A percentile compares a stretch with the other conserved stretches of the same genome.
Conservation (phyloP, 768 basidiomycete species). For the Leccinum variicolor region DNA sequence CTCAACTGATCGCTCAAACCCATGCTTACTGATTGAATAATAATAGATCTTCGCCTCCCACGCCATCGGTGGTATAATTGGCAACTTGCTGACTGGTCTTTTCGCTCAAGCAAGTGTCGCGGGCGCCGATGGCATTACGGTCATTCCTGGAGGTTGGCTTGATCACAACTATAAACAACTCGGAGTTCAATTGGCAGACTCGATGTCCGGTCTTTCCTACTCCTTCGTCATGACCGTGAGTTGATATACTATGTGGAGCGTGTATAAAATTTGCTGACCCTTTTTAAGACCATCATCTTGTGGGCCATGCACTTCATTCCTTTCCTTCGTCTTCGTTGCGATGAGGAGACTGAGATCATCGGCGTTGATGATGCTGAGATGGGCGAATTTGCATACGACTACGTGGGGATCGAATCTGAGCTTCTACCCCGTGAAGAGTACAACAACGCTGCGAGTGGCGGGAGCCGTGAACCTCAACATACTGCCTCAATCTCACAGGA, state of each 20-base stretch:
- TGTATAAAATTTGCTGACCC: neutral
- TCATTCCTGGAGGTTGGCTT: conserved; percentile 82
- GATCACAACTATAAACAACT: conserved; percentile 80
- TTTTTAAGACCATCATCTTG: conserved; percentile 64
- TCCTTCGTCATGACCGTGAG: conserved; percentile 75
- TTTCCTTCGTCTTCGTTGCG: conserved; percentile 66
- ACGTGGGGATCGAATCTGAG: conserved; percentile 68
- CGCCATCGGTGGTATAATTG: conserved; percentile 72
- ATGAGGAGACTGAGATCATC: conserved; percentile 66
- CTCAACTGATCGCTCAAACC: neutral
- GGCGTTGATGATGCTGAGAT: conserved; percentile 90
- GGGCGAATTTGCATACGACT: conserved; percentile 89
- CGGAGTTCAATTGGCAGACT: conserved; percentile 81
- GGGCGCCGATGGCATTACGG: conserved; percentile 68
- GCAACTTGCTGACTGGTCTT: conserved; percentile 81
- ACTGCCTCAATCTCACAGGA: conserved; percentile 21
- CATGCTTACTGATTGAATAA: neutral
- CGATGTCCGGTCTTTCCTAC: conserved; percentile 59
- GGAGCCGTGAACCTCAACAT: conserved; percentile 37
- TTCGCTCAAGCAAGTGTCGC: conserved; percentile 85
- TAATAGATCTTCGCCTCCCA: conserved; percentile 85
- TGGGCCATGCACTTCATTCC: conserved; percentile 90
- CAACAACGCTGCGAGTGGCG: conserved; percentile 24
- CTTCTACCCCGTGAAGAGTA: conserved; percentile 33
- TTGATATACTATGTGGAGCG: conserved; percentile 1